Conservation (phyloP, 2,329 filamentous ascomycete genomes). For the Pseudocercospora macadamiae region DNA sequence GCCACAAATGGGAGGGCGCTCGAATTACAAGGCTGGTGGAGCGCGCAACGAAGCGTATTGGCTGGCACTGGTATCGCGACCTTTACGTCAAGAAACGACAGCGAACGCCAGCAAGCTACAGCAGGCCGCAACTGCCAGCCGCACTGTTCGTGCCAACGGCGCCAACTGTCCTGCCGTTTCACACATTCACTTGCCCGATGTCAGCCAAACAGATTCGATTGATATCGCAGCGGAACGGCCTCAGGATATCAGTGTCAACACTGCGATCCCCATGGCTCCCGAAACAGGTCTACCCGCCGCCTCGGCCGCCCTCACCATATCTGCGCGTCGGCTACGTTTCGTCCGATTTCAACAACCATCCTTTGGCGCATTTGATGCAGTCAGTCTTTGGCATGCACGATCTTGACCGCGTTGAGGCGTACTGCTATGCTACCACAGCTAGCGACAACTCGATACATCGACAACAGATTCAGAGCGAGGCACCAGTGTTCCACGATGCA, state of each 20-base stretch:
- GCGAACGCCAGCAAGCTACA: slow-evolving; percentile 63
- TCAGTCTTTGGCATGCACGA: slow-evolving; percentile 95
- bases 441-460: slow-evolving; percentile 90
- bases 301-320: slow-evolving; percentile 75
- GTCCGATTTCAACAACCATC: slow-evolving; percentile 98
- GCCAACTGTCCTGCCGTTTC: slow-evolving; percentile 93
- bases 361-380: slow-evolving; percentile 95
- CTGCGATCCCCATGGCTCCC: slow-evolving; percentile 86
- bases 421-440: slow-evolving; percentile 92
- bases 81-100: slow-evolving; percentile 66
- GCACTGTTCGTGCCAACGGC: slow-evolving; percentile 79
- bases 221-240: slow-evolving; percentile 92
- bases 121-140: slow-evolving; percentile 71
- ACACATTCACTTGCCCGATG: slow-evolving; percentile 94
- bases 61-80: slow-evolving; percentile 87
- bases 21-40: slow-evolving; percentile 82
- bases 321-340: slow-evolving; percentile 96
- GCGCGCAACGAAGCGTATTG: slow-evolving; percentile 74
- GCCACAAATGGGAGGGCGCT: slow-evolving; percentile 84
- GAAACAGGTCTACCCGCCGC: slow-evolving; percentile 77
- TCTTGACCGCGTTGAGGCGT: slow-evolving; percentile 71
- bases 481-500: slow-evolving; percentile 87
- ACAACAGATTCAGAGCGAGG: slow-evolving; percentile 88
- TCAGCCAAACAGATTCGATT: slow-evolving; percentile 87
- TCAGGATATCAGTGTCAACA: slow-evolving; percentile 90